Evolutionary conservation across 1,139 yeast species (phyloP).

Genomic region (Pichia sp.): DNA sequence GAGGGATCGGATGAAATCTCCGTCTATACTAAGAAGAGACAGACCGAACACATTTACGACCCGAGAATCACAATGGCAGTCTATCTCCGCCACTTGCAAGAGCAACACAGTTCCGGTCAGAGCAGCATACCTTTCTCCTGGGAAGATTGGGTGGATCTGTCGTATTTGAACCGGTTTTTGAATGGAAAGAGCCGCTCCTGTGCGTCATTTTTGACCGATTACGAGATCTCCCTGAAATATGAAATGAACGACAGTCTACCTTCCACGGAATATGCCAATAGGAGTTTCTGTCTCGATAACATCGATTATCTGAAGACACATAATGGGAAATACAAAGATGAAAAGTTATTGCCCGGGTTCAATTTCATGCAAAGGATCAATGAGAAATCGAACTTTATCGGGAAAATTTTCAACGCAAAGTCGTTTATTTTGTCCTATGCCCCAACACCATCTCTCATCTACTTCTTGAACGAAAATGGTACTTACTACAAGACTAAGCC

Average conservation of each 20-base stretch:
- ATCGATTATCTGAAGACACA: constrained; percentile 11
- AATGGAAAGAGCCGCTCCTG: not conserved
- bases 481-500: constrained; percentile 34
- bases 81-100: constrained; percentile 33
- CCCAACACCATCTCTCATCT: constrained; percentile 40
- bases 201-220: constrained; percentile 1
- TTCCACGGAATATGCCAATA: constrained; percentile 14
- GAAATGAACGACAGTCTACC: constrained; percentile 1
- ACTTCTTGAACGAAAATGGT: constrained; percentile 42
- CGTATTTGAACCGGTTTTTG: constrained; percentile 35
- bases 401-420: constrained; percentile 39
- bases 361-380: constrained; percentile 35
- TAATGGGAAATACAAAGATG: constrained; percentile 8
- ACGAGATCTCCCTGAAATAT: constrained; percentile 18
- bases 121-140: constrained; percentile 46
- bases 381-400: constrained; percentile 33
- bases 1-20: not conserved
- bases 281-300: constrained; percentile 20
- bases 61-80: constrained; percentile 40
- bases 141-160: constrained; percentile 54
- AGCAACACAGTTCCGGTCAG: constrained; percentile 22
- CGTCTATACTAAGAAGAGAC: constrained; percentile 16
- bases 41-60: constrained; percentile 32
- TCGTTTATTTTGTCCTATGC: constrained; percentile 42
- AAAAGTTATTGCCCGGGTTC: constrained; percentile 41